Evolutionary conservation across 257 asterid genomes (phyloP), one percentile per base, ranked within the genome.

Genomic region (Catharanthus roseus): DNA sequence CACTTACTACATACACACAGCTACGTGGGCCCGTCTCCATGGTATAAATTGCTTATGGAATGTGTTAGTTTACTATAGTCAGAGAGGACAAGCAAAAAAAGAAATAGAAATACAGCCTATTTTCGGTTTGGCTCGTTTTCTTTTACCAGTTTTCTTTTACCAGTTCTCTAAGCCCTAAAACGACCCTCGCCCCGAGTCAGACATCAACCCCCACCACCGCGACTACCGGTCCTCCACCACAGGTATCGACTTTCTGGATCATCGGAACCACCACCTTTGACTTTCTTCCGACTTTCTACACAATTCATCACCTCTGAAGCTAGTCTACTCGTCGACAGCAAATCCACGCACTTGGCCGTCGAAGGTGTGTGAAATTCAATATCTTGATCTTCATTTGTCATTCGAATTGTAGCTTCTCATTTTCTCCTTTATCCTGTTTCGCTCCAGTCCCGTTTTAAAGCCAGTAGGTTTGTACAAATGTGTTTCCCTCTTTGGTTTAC

Each of bases 91-190:
- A 49, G 4, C 0, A 28, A 29, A 11, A 28, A 12, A 3, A 34
- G 42, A 61, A 18, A 34, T 5, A 19, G 31, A 7, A 58, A 34
- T 45, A 13, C 19, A 12, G 28, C 47, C 47, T 18, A 21, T 4
- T 62, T 62, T 34, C 29, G 19, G n/a, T 34, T 34, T 62, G 67
- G 28, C 67, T 56, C 47, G 67, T 62, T 62, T 62, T 33, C 67
- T 33, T 62, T 62, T 62, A 18, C 67, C 67, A 7, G 41, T 62
- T 62, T 38, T 31, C 39, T 26, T 34, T 36, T 28, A 7, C 2
- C 33, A 10, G 67, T 47, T 62, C 45, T 62, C 45, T 34, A 62
- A 62, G 67, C 67, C 67, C 67, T 62, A 62, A 62, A 62, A 34
- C 67, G 67, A 33, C 47, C 18, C 28, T 33, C 66, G 5, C 24